phyloP scores from a whole-genome alignment of 2,329 filamentous ascomycete genomes.

The Dactylellina haptotyla region DNA sequence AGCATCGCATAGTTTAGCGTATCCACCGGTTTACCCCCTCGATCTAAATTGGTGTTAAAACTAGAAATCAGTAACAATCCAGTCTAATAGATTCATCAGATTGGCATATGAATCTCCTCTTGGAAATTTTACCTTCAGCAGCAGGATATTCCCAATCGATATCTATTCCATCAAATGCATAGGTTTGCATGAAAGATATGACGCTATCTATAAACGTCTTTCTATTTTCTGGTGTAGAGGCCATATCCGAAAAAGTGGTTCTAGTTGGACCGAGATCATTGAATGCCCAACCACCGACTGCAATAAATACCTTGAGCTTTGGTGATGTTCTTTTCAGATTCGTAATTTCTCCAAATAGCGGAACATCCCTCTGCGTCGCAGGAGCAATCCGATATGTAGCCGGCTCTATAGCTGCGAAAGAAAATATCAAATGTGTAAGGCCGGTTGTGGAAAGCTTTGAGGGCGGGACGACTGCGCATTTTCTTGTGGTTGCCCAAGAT shows the following conservation, averaged over 20 bases:
- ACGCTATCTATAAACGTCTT: constrained; percentile 31
- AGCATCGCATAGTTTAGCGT: constrained; percentile 55
- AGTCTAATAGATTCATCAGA: too few species aligned
- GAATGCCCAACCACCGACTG: constrained; percentile 63
- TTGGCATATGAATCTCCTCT: too few species aligned
- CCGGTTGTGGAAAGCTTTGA: constrained; percentile 42
- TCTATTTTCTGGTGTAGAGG: constrained; percentile 49
- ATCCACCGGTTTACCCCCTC: constrained; percentile 11
- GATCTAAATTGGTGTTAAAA: too few species aligned
- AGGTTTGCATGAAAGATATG: constrained; percentile 56
- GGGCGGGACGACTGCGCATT: constrained; percentile 31
- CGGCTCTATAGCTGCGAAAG: constrained; percentile 58
- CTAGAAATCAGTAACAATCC: constrained; percentile 7
- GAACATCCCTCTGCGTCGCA: background rate
- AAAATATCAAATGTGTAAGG: constrained; percentile 57
- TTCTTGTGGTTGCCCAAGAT: constrained; percentile 30
- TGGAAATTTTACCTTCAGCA: background rate
- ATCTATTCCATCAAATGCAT: constrained; percentile 60
- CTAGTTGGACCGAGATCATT: constrained; percentile 57
- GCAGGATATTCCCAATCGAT: constrained; percentile 60
- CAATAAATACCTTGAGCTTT: constrained; percentile 58
- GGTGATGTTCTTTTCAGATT: background rate
- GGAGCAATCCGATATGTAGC: background rate
- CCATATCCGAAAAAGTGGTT: constrained; percentile 57
- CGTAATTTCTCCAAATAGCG: constrained; percentile 52